Evolutionary conservation across 2,329 filamentous ascomycete species (phyloP).

Genomic region (Diaporthe nobilis): DNA sequence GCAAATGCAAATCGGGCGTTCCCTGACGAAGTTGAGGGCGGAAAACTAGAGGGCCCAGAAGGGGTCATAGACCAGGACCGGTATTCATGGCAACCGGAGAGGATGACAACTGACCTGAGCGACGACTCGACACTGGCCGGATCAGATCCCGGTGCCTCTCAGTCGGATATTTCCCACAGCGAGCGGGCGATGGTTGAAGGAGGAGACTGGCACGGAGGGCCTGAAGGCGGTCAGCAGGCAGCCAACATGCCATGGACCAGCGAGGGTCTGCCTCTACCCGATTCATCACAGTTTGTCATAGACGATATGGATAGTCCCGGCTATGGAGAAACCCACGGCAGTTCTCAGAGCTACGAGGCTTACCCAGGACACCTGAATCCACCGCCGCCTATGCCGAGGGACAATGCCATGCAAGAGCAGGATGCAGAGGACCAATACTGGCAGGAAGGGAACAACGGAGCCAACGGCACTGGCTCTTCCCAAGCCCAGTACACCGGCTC

Average conservation of each 20-base stretch:
- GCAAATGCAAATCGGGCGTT: not conserved
- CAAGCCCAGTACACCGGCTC: not conserved
- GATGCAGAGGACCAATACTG: not conserved
- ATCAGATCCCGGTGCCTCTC: not conserved
- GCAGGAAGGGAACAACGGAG: not conserved
- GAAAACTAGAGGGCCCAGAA: not conserved
- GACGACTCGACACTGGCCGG: constrained; percentile 30
- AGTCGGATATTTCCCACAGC: not conserved
- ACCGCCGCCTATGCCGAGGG: not conserved
- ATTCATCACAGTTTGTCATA: constrained; percentile 33
- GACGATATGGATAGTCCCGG: constrained; percentile 34
- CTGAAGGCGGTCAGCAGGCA: not conserved
- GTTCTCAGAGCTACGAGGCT: not conserved
- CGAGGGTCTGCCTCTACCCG: not conserved
- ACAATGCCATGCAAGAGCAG: not conserved
- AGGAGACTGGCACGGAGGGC: not conserved
- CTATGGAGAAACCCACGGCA: not conserved
- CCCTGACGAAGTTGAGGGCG: not conserved
- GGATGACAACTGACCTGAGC: constrained; percentile 28
- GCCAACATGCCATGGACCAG: constrained; percentile 15
- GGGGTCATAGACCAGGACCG: not conserved
- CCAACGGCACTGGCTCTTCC: not conserved
- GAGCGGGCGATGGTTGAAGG: not conserved
- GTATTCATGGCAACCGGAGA: constrained; percentile 38
- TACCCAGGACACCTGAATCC: not conserved